Base-by-base conservation (phyloP, 495 filamentous ascomycete species). In the Lentithecium fluviatile region DNA sequence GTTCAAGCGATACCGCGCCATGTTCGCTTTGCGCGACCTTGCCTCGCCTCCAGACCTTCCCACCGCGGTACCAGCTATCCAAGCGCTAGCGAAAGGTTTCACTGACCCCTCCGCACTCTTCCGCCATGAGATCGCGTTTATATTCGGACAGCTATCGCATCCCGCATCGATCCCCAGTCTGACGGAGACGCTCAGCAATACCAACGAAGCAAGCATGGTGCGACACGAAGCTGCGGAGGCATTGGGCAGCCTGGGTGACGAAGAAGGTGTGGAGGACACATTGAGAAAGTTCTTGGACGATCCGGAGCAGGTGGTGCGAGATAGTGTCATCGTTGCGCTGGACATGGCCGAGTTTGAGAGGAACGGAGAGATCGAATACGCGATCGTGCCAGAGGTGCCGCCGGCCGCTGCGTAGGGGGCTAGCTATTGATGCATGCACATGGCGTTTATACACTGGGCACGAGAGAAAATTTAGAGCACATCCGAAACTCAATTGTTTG, bases 281-380 rank as follows among this genome's bases (percentile, higher is more conserved):
- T 70, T 99, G 73, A 88, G 84, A 76, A 81, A 79, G 62, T 97
- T 96, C 76, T 75, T 96, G 49, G 79, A 95, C 66, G 95, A 97
- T 73, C 83, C 87, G 40, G 94, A 97, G 74, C 83, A 89, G 66
- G 91, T 99, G 2, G 94, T 99, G 36, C 82, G 91, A 50, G 94
- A 99, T 68, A 97, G 92, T 70, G 85, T 96, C 29, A 82, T 96
- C 64, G 94, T 99, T 49, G 94, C 94, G 19, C 76, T 99, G 54
- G 94, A 99, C 71, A 99, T 99, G 95, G 94, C 91, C 1, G 91
- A 95, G 71, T 96, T 88, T 70, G 94, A 99, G 80, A 91, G 88
- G 80, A 90, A 83, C 69, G 88, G 88, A 17, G 82, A 95, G 74
- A 75, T 83, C 17, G 90, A 99, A 69, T 99, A 99, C 78, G 95